These are phyloP conservation scores for Juncus effusus DNA, from an alignment of 176 grass and related monocot genomes.

Conservation along the genomic window DNA sequence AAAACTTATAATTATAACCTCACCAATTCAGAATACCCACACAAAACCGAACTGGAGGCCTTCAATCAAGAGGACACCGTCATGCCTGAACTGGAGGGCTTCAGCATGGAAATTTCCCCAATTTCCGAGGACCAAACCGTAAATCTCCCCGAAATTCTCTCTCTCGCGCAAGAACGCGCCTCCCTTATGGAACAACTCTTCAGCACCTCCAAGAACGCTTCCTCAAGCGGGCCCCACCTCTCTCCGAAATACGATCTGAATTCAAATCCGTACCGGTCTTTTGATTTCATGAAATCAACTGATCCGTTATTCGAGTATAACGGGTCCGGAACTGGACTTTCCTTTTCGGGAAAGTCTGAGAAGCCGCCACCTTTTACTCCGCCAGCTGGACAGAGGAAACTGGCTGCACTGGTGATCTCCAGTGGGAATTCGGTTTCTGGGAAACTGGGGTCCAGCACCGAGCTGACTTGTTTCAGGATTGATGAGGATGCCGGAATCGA, in stretches of 20 bases:
- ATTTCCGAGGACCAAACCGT: slow-evolving; percentile 14
- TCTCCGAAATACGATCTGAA: slow-evolving; percentile 38
- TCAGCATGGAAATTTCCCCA: slow-evolving; percentile 31
- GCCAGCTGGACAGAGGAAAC: slow-evolving; percentile 37
- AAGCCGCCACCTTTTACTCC: slow-evolving; percentile 55
- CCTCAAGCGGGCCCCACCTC: slow-evolving; percentile 20
- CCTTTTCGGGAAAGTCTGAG: slow-evolving; percentile 38
- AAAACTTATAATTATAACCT: slow-evolving; percentile 3
- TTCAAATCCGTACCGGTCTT: slow-evolving; percentile 33
- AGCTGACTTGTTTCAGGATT: slow-evolving; percentile 68
- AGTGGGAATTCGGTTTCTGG: slow-evolving; percentile 33
- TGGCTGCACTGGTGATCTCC: slow-evolving; percentile 41
- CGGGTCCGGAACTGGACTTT: slow-evolving; percentile 42
- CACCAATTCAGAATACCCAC: slow-evolving; percentile 5
- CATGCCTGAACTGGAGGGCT: slow-evolving; percentile 46
- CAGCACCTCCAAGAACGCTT: slow-evolving; percentile 28
- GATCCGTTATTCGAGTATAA: slow-evolving; percentile 30
- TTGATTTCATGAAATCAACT: slow-evolving; percentile 40
- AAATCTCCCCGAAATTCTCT: slow-evolving; percentile 10
- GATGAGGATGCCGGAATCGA: slow-evolving; percentile 57
- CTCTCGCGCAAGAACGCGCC: slow-evolving; percentile 15
- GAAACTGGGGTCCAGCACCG: slow-evolving; percentile 48
- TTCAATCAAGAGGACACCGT: slow-evolving; percentile 13
- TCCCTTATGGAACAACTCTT: slow-evolving; percentile 12
- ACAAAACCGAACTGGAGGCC: slow-evolving; percentile 11